Conservation (phyloP, 306 rosid genomes). For the Senna tora region DNA sequence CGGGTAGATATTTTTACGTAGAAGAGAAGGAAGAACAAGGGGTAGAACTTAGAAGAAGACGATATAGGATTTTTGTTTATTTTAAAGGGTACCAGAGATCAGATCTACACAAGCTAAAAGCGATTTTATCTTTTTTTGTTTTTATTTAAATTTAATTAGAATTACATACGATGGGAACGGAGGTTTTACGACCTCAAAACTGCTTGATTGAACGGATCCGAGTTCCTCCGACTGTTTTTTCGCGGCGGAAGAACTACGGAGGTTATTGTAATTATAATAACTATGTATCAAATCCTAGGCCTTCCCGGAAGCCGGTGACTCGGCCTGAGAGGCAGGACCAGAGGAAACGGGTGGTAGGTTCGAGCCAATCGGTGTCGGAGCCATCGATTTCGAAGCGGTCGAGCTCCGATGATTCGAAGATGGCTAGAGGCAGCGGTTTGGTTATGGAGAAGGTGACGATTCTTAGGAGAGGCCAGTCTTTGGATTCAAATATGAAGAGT, state of each 20-base stretch:
- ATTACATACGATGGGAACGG: slow-evolving; percentile 66
- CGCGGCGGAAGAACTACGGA: slow-evolving; percentile 53
- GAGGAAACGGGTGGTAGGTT: slow-evolving; percentile 38
- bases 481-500: slow-evolving; percentile 59
- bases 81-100: too few relatives aligned
- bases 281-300: slow-evolving; percentile 39
- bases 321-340: slow-evolving; percentile 51
- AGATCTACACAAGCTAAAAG: too few relatives aligned
- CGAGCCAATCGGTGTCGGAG: slow-evolving; percentile 34
- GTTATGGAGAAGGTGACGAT: slow-evolving; percentile 70
- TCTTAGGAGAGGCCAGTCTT: slow-evolving; percentile 76
- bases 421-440: slow-evolving; percentile 36
- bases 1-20: too few relatives aligned
- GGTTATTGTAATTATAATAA: slow-evolving; percentile 20
- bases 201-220: slow-evolving; percentile 59
- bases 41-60: too few relatives aligned
- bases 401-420: slow-evolving; percentile 59
- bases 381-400: slow-evolving; percentile 40
- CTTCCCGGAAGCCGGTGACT: slow-evolving; percentile 45
- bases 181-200: slow-evolving; percentile 77
- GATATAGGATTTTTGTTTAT: too few relatives aligned
- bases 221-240: slow-evolving; percentile 44
- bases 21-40: too few relatives aligned
- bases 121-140: too few relatives aligned
- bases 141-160: background rate